Evolutionary conservation across 208 protist species (phyloP).

Genomic region (Wallacemonas sp.): DNA sequence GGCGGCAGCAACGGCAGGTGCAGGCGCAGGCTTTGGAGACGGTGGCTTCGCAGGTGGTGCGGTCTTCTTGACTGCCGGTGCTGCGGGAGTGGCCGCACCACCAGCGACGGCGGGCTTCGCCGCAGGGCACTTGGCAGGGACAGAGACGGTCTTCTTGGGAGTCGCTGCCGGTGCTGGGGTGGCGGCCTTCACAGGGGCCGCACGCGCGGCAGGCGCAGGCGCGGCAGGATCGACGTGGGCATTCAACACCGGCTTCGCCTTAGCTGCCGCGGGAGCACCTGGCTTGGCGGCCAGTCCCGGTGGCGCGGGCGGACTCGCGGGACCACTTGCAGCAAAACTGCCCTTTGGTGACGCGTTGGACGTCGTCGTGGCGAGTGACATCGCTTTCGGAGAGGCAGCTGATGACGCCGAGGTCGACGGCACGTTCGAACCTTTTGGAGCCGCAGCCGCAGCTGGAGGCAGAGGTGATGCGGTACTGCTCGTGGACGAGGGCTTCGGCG

Average conservation of each 20-base stretch:
- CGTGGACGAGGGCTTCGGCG: not conserved
- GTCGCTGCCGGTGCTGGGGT: not conserved
- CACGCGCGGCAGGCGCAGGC: too few species aligned
- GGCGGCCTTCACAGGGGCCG: not conserved
- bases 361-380: not conserved
- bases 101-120: not conserved
- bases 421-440: too few species aligned
- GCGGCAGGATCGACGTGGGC: not conserved
- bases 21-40: slow-evolving; percentile 1
- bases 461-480: too few species aligned
- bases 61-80: not conserved
- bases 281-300: not conserved
- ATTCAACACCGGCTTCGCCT: not conserved
- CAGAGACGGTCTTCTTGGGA: too few species aligned
- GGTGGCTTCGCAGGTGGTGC: not conserved
- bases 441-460: too few species aligned
- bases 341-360: not conserved
- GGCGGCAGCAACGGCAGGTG: not conserved
- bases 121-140: too few species aligned
- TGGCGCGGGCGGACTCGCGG: not conserved
- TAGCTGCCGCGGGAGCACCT: not conserved
- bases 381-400: not conserved
- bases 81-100: not conserved
- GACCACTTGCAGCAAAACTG: not conserved
- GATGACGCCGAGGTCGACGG: not conserved